Evolutionary conservation across 164 flowering plant species (phyloP).

Genomic region (Tinospora cordifolia): DNA sequence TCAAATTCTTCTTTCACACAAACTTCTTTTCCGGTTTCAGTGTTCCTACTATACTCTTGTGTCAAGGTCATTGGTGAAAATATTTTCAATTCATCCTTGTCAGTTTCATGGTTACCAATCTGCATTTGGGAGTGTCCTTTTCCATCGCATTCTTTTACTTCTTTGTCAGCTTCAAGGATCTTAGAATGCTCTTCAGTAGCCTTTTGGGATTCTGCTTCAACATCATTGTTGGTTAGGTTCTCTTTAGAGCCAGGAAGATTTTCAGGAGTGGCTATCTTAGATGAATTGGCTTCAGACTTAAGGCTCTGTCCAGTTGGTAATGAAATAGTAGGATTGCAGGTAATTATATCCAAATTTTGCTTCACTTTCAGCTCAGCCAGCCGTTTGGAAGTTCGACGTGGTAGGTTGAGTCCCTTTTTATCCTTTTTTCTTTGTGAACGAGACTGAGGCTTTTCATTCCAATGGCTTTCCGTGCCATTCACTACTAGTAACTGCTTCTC

Average conservation of each 20-base stretch:
- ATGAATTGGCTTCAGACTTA: neutral
- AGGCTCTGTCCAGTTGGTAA: neutral
- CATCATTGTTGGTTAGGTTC: no score
- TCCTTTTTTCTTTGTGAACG: neutral
- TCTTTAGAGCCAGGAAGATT: neutral
- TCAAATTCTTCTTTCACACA: slow-evolving; percentile 16
- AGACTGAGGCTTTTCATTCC: slow-evolving; percentile 6
- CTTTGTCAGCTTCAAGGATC: neutral
- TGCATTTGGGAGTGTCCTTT: slow-evolving; percentile 12
- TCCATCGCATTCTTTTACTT: neutral
- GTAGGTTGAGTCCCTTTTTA: slow-evolving; percentile 19
- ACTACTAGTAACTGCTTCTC: slow-evolving; percentile 1
- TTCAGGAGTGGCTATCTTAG: neutral
- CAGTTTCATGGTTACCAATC: neutral
- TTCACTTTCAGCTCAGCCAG: slow-evolving; percentile 39
- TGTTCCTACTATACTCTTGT: neutral
- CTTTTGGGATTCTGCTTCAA: neutral
- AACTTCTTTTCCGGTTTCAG: neutral
- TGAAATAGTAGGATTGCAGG: slow-evolving; percentile 8
- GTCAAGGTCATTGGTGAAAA: neutral
- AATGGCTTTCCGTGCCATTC: slow-evolving; percentile 7
- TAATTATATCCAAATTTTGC: slow-evolving; percentile 24
- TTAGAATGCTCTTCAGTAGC: neutral
- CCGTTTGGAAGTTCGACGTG: slow-evolving; percentile 48
- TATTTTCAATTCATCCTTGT: neutral